phyloP scores from a whole-genome alignment of 2,329 filamentous ascomycete species.

The Harringtonia aguacate region DNA sequence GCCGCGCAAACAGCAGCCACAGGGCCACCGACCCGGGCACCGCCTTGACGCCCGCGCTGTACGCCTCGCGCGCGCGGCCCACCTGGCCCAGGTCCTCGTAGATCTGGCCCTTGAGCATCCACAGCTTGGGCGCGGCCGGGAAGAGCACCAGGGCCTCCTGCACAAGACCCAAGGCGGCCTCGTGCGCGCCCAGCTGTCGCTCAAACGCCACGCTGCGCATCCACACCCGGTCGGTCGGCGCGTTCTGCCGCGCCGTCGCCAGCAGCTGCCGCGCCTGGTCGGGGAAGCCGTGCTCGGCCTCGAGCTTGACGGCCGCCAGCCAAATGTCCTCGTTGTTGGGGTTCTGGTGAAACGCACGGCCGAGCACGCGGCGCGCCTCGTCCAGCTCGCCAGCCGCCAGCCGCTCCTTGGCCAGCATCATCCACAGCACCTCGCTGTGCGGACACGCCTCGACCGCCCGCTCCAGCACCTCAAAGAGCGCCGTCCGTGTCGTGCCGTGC shows the following conservation, averaged over 20 bases:
- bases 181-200: constrained; percentile 66
- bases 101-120: constrained; percentile 98
- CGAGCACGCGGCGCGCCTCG: constrained; percentile 75
- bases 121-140: constrained; percentile 76
- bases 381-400: constrained; percentile 83
- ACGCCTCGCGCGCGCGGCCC: constrained; percentile 81
- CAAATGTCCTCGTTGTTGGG: constrained; percentile 97
- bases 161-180: constrained; percentile 76
- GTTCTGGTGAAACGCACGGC: constrained; percentile 85
- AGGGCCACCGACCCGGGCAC: constrained; percentile 75
- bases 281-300: constrained; percentile 77
- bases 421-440: constrained; percentile 83
- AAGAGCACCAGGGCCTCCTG: constrained; percentile 81
- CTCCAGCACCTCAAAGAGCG: constrained; percentile 75
- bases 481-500: constrained; percentile 56
- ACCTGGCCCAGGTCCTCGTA: constrained; percentile 76
- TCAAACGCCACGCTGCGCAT: constrained; percentile 95
- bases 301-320: constrained; percentile 90
- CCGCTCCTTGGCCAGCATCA: constrained; percentile 91
- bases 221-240: constrained; percentile 92
- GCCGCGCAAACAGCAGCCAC: constrained; percentile 78
- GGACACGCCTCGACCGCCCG: constrained; percentile 92
- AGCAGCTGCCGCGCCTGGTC: constrained; percentile 77
- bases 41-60: constrained; percentile 76
- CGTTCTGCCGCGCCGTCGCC: constrained; percentile 71